phyloP scores from a whole-genome alignment of 768 basidiomycete species.

The Termitomyces sp. region DNA sequence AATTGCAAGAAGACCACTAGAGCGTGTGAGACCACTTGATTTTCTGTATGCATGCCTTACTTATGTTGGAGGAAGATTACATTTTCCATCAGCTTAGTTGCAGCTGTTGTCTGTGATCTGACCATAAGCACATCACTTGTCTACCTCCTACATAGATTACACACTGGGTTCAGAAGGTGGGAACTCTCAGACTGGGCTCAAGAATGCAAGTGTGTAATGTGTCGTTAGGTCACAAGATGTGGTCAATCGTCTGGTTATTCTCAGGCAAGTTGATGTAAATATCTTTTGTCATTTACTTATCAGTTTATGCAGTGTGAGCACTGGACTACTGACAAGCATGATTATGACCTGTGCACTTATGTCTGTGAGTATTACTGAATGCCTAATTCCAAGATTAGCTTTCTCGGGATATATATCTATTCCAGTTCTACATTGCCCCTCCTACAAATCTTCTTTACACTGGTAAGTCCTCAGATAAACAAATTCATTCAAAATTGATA shows the following conservation, averaged over 20 bases:
- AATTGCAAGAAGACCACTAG: too few species aligned
- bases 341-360: not conserved
- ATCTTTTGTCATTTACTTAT: not conserved
- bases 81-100: not conserved
- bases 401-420: too few species aligned
- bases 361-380: not conserved
- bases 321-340: not conserved
- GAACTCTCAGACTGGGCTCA: too few species aligned
- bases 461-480: not conserved
- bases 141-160: too few species aligned
- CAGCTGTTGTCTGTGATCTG: too few species aligned
- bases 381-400: too few species aligned
- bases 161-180: not conserved
- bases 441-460: not conserved
- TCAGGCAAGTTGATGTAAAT: not conserved
- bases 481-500: not conserved
- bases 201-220: too few species aligned
- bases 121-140: too few species aligned
- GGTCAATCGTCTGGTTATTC: not conserved
- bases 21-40: not conserved
- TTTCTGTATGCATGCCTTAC: not conserved
- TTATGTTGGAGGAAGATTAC: not conserved
- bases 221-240: not conserved
- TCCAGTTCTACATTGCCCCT: not conserved
- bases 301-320: not conserved